Base-by-base conservation (phyloP, 1,139 yeast species). In the Candida tunisiensis region DNA sequence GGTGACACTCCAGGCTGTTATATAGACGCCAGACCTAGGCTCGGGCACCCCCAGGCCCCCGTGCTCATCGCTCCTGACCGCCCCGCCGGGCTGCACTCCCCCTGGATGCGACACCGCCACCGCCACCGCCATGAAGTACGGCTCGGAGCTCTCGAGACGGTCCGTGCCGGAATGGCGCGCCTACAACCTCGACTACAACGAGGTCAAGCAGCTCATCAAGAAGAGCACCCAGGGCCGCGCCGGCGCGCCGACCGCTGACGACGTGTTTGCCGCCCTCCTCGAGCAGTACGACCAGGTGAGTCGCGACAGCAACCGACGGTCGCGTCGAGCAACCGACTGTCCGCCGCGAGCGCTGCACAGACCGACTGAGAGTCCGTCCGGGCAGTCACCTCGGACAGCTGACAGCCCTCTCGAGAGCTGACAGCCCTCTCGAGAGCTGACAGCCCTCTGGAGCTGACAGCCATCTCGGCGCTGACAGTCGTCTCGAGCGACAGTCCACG, bases 91-190 rank as follows among this genome's bases (percentile, higher is more conserved):
- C n/a, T n/a, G n/a, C n/a, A n/a, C n/a, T n/a, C n/a, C n/a, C n/a
- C n/a, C n/a, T n/a, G n/a, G n/a, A n/a, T n/a, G n/a, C n/a, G n/a
- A n/a, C n/a, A n/a, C n/a, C n/a, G n/a, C n/a, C n/a, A n/a, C n/a
- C n/a, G n/a, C n/a, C n/a, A n/a, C n/a, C n/a, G n/a, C n/a, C 15
- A 83, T 83, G 96, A 85, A 82, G 55, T 83, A 82, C 53, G 94
- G 94, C 31, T 61, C 68, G 23, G 83, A 77, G 47, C 61, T 85
- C 20, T 58, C 66, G 28, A 69, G 67, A 37, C 62, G 82, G 40
- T 77, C 93, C 7, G 75, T 80, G 21, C 85, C 91, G 2, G 91
- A 80, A 53, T 85, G 95, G 95, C 67, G 67, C 42, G 66, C 69
- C 36, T 74, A 79, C 51, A 80, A 83, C 49, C 60, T 85, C 24